These are phyloP conservation scores for Endothia cerciana DNA, from an alignment of 2,329 filamentous ascomycete species.

Conservation along the genomic window DNA sequence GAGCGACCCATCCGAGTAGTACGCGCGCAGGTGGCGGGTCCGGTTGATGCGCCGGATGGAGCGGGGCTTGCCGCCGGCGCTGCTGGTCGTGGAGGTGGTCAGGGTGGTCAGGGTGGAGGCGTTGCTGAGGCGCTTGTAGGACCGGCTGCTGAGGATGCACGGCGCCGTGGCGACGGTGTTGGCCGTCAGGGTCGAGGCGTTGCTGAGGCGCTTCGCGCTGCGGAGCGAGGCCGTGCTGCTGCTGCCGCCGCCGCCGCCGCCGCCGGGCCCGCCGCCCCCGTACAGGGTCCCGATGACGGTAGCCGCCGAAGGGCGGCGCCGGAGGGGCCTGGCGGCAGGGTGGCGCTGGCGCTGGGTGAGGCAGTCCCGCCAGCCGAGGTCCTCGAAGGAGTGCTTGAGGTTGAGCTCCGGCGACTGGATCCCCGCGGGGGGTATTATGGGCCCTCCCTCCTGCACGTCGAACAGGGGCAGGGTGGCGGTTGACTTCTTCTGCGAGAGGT, in stretches of 20 bases:
- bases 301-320: neutral
- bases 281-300: slow-evolving; percentile 6
- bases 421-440: neutral
- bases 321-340: slow-evolving; percentile 3
- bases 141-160: slow-evolving; percentile 10
- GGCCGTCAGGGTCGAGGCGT: slow-evolving; percentile 18
- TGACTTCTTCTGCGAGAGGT: slow-evolving; percentile 23
- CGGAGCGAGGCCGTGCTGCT: slow-evolving; percentile 14
- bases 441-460: slow-evolving; percentile 1
- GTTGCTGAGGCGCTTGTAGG: slow-evolving; percentile 17
- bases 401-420: slow-evolving; percentile 14
- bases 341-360: slow-evolving; percentile 16
- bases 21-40: slow-evolving; percentile 27
- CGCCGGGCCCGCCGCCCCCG: neutral
- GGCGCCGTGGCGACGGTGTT: slow-evolving; percentile 23
- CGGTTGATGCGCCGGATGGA: slow-evolving; percentile 24
- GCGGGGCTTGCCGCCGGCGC: slow-evolving; percentile 18
- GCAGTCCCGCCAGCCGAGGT: slow-evolving; percentile 19
- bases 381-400: slow-evolving; percentile 17
- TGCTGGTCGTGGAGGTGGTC: slow-evolving; percentile 22
- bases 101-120: slow-evolving; percentile 21
- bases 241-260: neutral
- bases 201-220: slow-evolving; percentile 12
- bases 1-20: slow-evolving; percentile 25
- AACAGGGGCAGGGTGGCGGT: slow-evolving; percentile 15